Conservation (phyloP, 176 grass and related monocot species). For the Miscanthus lutarioriparius region DNA sequence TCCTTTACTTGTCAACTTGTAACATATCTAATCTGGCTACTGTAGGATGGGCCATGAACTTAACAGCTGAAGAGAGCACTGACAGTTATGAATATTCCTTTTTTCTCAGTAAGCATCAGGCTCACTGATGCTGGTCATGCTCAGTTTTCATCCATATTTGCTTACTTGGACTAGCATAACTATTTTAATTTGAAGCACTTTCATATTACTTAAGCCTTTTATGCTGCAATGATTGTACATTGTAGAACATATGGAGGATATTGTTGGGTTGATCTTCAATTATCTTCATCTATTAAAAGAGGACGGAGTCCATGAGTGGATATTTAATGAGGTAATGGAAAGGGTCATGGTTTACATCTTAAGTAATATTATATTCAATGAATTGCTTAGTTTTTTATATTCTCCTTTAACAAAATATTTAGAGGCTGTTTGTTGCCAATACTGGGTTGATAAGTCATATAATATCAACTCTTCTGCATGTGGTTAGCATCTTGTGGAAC, state of each 20-base stretch:
- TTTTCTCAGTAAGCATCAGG: conserved; percentile 66
- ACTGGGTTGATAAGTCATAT: background rate
- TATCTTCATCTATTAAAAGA: conserved; percentile 76
- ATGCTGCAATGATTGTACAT: conserved; percentile 20
- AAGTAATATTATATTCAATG: background rate
- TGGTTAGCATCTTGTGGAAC: too few relatives aligned
- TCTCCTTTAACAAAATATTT: conserved; percentile 17
- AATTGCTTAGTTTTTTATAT: background rate
- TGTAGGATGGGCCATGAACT: conserved; percentile 88
- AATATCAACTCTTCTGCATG: background rate
- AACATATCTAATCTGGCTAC: conserved; percentile 18
- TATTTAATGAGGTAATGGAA: conserved; percentile 87
- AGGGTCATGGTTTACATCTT: conserved; percentile 21
- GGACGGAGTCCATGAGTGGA: conserved; percentile 71
- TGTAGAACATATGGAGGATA: conserved; percentile 84
- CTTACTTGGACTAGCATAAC: background rate
- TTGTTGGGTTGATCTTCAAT: conserved; percentile 83
- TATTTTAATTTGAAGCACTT: conserved; percentile 22
- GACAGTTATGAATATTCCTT: conserved; percentile 78
- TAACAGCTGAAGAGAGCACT: conserved; percentile 46
- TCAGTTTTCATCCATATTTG: conserved; percentile 34
- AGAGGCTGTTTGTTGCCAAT: background rate
- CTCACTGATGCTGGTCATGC: conserved; percentile 89
- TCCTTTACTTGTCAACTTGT: too few relatives aligned
- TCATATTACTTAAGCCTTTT: conserved; percentile 18